A percentile compares a stretch with the other conserved stretches of the same genome.
Conservation (phyloP, 345 rosid genomes). For the Cardiospermum halicacabum region DNA sequence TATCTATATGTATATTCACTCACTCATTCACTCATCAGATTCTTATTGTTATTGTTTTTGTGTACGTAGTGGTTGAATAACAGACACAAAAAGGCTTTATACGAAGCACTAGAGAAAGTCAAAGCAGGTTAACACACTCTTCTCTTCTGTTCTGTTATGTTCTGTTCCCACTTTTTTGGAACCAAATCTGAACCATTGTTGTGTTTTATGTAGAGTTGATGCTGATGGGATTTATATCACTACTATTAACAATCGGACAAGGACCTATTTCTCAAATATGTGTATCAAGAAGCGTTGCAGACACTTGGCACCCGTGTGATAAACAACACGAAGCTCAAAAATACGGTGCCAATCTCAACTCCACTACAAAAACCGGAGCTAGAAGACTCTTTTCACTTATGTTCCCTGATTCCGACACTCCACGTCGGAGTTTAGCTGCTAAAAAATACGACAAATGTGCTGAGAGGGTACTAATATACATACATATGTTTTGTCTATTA, state of each 20-base stretch:
- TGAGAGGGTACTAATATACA: constrained; percentile 39
- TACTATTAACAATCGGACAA: constrained; percentile 48
- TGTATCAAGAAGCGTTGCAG: constrained; percentile 33
- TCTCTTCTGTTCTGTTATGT: neutral
- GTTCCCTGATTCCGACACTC: constrained; percentile 14
- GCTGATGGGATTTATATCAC: constrained; percentile 76
- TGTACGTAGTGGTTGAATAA: constrained; percentile 55
- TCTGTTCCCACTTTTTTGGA: neutral
- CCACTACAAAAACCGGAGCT: neutral
- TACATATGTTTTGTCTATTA: too few relatives aligned
- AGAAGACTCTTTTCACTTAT: constrained; percentile 43
- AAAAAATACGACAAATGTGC: constrained; percentile 35
- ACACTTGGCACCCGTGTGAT: constrained; percentile 70
- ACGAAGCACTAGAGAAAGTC: constrained; percentile 85
- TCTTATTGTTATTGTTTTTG: too few relatives aligned
- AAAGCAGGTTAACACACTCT: constrained; percentile 44
- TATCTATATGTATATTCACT: neutral
- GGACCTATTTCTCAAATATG: constrained; percentile 46
- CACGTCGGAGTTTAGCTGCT: constrained; percentile 48
- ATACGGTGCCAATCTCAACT: neutral
- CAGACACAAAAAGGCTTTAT: constrained; percentile 55
- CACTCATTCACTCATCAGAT: too few relatives aligned
- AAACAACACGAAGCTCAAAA: neutral
- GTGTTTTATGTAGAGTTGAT: constrained; percentile 49
- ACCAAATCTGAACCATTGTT: neutral